A percentile compares a stretch with the other conserved stretches of the same genome.
Evolutionary conservation across 2,329 filamentous ascomycete genomes (phyloP).

Genomic region (Fragosphaeria purpurea): DNA sequence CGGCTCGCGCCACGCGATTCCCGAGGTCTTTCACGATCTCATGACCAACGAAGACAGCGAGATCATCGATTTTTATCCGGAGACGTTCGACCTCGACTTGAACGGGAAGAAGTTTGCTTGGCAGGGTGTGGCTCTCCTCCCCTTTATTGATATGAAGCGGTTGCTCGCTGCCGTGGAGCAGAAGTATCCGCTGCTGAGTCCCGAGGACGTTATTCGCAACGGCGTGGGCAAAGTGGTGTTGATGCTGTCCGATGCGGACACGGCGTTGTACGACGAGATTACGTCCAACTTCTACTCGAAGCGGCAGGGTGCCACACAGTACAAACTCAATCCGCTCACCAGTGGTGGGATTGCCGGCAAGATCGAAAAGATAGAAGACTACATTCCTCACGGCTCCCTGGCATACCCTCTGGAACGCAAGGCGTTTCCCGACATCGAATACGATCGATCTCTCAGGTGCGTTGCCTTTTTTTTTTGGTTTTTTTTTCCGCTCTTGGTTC

Average conservation of each 20-base stretch:
- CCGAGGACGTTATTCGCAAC: constrained; percentile 72
- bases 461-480: neutral
- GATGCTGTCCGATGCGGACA: constrained; percentile 72
- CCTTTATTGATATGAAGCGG: constrained; percentile 90
- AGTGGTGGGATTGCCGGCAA: constrained; percentile 73
- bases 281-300: constrained; percentile 86
- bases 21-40: constrained; percentile 75
- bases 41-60: constrained; percentile 84
- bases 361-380: constrained; percentile 71
- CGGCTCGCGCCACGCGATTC: constrained; percentile 83
- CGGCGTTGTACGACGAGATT: constrained; percentile 72
- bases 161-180: constrained; percentile 72
- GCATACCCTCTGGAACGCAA: constrained; percentile 64
- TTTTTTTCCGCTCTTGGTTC: too few relatives aligned
- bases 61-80: constrained; percentile 96
- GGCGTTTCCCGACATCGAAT: constrained; percentile 66
- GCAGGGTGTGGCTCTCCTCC: constrained; percentile 88
- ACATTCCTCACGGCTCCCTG: constrained; percentile 76
- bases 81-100: constrained; percentile 84
- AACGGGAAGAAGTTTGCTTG: constrained; percentile 98
- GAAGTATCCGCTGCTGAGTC: constrained; percentile 69
- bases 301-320: constrained; percentile 56
- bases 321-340: constrained; percentile 63
- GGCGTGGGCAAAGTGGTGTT: constrained; percentile 70
- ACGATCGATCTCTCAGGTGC: constrained; percentile 78